Evolutionary conservation across 2,329 filamentous ascomycete genomes (phyloP).

Genomic region (Aureobasidium sp.): DNA sequence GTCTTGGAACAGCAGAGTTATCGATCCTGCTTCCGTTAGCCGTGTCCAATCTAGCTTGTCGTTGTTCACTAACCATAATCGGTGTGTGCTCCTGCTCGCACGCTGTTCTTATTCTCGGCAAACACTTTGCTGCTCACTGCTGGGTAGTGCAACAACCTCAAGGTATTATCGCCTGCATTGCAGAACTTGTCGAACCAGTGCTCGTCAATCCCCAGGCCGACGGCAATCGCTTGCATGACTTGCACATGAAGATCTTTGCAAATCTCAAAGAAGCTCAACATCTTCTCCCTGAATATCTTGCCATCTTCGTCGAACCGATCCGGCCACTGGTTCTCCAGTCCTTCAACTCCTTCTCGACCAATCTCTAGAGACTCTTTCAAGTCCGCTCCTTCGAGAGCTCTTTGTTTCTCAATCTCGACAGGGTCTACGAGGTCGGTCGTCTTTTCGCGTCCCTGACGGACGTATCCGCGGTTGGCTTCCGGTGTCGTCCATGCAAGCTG

Average conservation of each 20-base stretch:
- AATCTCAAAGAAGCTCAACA: constrained; percentile 64
- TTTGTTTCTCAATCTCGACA: constrained; percentile 49
- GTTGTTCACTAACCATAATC: constrained; percentile 47
- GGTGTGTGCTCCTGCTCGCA: constrained; percentile 67
- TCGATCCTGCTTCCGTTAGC: constrained; percentile 24
- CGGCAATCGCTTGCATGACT: constrained; percentile 53
- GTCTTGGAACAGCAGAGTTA: constrained; percentile 49
- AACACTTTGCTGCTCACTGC: constrained; percentile 50
- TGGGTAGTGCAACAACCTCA: constrained; percentile 43
- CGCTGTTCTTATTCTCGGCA: constrained; percentile 38
- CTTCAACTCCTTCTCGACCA: constrained; percentile 50
- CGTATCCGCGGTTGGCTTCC: constrained; percentile 41
- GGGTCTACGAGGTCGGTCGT: constrained; percentile 49
- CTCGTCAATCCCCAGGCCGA: constrained; percentile 61
- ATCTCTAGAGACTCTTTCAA: constrained; percentile 57
- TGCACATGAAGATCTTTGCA: constrained; percentile 68
- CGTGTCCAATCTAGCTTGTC: no score
- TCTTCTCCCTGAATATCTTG: constrained; percentile 58
- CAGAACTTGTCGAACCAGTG: constrained; percentile 69
- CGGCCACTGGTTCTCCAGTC: constrained; percentile 71
- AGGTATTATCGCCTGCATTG: constrained; percentile 56
- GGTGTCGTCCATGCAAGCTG: constrained; percentile 54
- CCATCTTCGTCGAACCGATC: constrained; percentile 41
- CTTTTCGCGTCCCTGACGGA: constrained; percentile 55
- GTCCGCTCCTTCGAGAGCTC: constrained; percentile 39